Base-by-base conservation (phyloP, 1,139 yeast species). In the Pichia sp. region DNA sequence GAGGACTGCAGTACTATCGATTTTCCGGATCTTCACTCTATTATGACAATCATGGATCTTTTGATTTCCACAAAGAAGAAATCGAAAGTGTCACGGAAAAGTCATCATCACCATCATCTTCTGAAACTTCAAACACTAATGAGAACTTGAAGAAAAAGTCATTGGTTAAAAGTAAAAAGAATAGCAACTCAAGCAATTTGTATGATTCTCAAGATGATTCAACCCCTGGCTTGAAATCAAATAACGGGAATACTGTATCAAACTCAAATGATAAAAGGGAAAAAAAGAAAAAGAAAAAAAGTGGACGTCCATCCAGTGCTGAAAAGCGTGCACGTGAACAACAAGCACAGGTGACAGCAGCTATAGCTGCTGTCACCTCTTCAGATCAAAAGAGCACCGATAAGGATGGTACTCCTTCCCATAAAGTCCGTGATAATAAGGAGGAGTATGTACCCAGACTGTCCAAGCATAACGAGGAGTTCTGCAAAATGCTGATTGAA, bases 21-120 rank as follows among this genome's bases (percentile, higher is more conserved):
- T 75, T 82, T 56, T 81, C 87, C 45, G 85, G 87, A 15, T 74
- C 81, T 1, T 80, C 84, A 46, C 68, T 84, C 42, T 84, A 79
- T 49, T 67, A 67, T 47, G 69, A 66, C 47, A 66, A 67, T 49
- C 69, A 67, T 53, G 70, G 69, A 0, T 62, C 68, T 0, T 66
- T 66, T 50, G 63, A 66, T 50, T 64, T 65, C 51, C 62, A 60
- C 49, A 61, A 61, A 30, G 41, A 34, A 6, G 58, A 58, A 36
- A 54, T 53, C 2, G 52, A 45, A 4, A 57, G 29, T 58, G 47
- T 32, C 19, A 47, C n/a, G 51, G 49, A 8, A 44, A 51, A 23
- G 26, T 23, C 34, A 40, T 31, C 31, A 10, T 42, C 45, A 23
- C 31, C 45, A 10, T 42, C 45, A 11, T 26, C 45, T 42, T 26